Base-by-base conservation (phyloP, 2,329 filamentous ascomycete species). In the Pseudogymnoascus sp. region DNA sequence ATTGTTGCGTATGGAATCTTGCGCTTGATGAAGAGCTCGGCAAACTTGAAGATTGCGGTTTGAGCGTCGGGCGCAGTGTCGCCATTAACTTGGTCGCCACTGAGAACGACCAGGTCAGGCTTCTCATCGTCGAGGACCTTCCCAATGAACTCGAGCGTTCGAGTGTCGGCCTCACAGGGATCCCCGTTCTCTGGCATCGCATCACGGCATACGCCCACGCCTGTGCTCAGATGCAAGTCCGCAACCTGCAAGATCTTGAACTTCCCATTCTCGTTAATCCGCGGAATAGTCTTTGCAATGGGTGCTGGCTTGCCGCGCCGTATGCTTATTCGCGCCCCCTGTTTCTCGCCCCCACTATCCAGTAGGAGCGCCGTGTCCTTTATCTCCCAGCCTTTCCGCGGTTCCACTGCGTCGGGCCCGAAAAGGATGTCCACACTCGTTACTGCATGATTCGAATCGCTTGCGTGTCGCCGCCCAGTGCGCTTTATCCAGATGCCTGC, bases 201-300 rank as follows among this genome's bases (percentile, higher is more conserved):
- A 69, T 99, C 92, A 67, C 95, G 86, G 72, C 95, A 99, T 50
- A 77, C 77, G 9, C 95, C 95, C 4, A 93, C 82, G 9, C 93
- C 95, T 2, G 95, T 99, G 72, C 91, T 93, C 63, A 99, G 78
- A 75, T 99, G 95, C 65, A 97, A 78, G 77, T 99, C 95, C n/a
- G 92, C 89, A 63, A 96, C 81, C 76, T 99, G 95, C 83, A 99
- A 86, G 67, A 99, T 96, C 79, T 97, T 97, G 80, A 97, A 97
- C 70, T 89, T 91, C 31, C 93, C 95, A 73, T 95, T 91, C 66
- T 96, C 91, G 46, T 85, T 84, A 67, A 99, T 91, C 64, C 90
- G 85, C 10, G 88, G 90, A 40, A 85, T 79, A 0, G 90, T 89
- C 73, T 88, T 92, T 70, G 86, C 83, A 37, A 82, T 75, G 67